phyloP scores from a whole-genome alignment of 2,329 filamentous ascomycete species.

The Scytalidium lignicola region DNA sequence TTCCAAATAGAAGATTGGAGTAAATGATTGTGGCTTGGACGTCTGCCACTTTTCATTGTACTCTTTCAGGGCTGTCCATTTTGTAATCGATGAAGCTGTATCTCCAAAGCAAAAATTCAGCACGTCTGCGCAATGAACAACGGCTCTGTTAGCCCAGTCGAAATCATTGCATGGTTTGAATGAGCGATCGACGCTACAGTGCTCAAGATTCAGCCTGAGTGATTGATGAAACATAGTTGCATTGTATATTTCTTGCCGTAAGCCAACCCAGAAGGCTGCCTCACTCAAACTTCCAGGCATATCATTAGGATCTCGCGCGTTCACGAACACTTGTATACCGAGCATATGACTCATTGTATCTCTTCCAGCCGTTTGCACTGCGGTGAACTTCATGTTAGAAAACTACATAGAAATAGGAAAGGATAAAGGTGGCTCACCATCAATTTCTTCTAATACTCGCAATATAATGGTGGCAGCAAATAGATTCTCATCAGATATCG shows the following conservation, averaged over 20 bases:
- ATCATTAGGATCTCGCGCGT: slow-evolving; percentile 23
- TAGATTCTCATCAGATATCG: slow-evolving; percentile 43
- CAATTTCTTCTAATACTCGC: slow-evolving; percentile 51
- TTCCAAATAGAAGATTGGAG: slow-evolving; percentile 46
- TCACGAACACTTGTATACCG: slow-evolving; percentile 29
- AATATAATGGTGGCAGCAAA: slow-evolving; percentile 53
- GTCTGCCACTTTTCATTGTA: slow-evolving; percentile 43
- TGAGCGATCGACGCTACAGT: slow-evolving; percentile 46
- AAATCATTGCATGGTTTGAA: slow-evolving; percentile 43
- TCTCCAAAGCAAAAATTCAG: slow-evolving; percentile 57
- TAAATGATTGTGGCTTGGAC: slow-evolving; percentile 45
- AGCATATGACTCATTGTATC: slow-evolving; percentile 14
- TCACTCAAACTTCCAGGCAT: slow-evolving; percentile 34
- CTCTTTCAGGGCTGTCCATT: slow-evolving; percentile 40
- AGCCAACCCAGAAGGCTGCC: slow-evolving; percentile 51
- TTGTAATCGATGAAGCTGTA: slow-evolving; percentile 22
- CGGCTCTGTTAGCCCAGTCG: slow-evolving; percentile 55
- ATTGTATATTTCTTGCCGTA: slow-evolving; percentile 55
- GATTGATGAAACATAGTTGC: slow-evolving; percentile 35
- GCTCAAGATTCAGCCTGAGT: slow-evolving; percentile 47
- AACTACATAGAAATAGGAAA: background rate
- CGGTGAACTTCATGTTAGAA: background rate
- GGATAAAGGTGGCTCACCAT: slow-evolving; percentile 8
- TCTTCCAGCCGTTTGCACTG: slow-evolving; percentile 1
- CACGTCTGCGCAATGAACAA: slow-evolving; percentile 59